Base-by-base conservation (phyloP, 2,329 filamentous ascomycete species). In the Colletotrichum spinosum region DNA sequence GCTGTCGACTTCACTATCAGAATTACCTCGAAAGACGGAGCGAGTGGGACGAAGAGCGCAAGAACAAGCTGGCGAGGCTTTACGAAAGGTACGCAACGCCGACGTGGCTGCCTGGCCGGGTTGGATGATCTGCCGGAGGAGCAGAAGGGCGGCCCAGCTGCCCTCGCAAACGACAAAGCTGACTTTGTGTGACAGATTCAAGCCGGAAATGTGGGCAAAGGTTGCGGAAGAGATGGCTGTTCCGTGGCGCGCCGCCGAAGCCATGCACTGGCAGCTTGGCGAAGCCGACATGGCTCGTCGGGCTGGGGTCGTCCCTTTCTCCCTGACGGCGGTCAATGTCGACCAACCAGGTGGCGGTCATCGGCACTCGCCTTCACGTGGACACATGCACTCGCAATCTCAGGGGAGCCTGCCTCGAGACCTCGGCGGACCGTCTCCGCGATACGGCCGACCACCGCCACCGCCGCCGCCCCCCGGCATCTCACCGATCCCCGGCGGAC, bases 211-310 rank as follows among this genome's bases (percentile, higher is more conserved):
- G 93, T 99, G 95, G 95, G 90, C 92, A 66, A 96, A 95, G 74
- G 92, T 98, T 25, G 94, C 94, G 46, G 93, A 96, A 76, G 95
- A 98, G 78, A 95, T 99, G 90, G 90, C 90, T 37, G 90, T 97
- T 62, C 96, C 95, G 41, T 98, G 95, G 95, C 88, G 96, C 73
- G 94, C 96, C 15, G 95, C 93, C 52, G 95, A 99, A 79, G 94
- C 93, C 5, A 97, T 97, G 94, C 96, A 98, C 79, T 99, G 96
- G 95, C 92, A 97, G 74, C 84, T 99, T 60, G 95, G 95, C 68
- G 93, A 97, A 76, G 84, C 90, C 71, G 96, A 98, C 72, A 98
- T 99, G 93, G 94, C 94, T 52, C 88, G 92, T 67, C 90, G 95
- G 64, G 95, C 95, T 46, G 96, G 96, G 49, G 93, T 96, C 42